Base-by-base conservation (phyloP, 768 basidiomycete genomes). In the Phlebiopsis gigantea region DNA sequence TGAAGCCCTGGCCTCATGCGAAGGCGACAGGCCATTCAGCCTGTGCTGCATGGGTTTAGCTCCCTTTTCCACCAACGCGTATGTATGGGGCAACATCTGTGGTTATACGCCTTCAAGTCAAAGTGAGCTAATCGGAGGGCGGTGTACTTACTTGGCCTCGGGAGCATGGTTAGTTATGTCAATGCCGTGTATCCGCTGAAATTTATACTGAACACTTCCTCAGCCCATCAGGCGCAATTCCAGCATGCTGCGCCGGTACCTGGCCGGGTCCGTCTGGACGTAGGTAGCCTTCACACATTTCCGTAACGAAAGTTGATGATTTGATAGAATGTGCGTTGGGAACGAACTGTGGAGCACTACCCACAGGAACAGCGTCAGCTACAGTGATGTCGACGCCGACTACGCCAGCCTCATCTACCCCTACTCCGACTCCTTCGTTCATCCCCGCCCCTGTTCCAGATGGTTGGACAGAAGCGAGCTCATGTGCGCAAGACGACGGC, bases 401-500 rank as follows among this genome's bases (percentile, higher is more conserved):
- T 9, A 39, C 34, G 8, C 17, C 34, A 10, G 17, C 34, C 12
- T 9, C 34, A 17, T 39, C 51, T n/a, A 19, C 51, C 14, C 19
- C 57, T n/a, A 17, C 46, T 2, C 10, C 25, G 34, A 46, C 25
- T 7, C 39, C 39, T 1, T 26, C 50, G 12, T 14, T 28, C 21
- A 34, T 31, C 28, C 57, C 57, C 6, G 51, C 51, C 4, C 57
- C 57, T 17, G 24, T 65, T 22, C 64, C 64, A 1, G 45, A 54
- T 51, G 62, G 59, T 53, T 65, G 64, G 64, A 43, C 57, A 43
- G 54, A 46, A 17, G 31, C 47, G 25, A 47, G 24, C 55, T 24
- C 58, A 0, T 65, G 64, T 54, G 62, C 59, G 4, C 56, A 60
- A 14, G 64, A 65, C 61, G 45, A 47, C 52, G 29, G 54, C n/a